A percentile compares a stretch with the other conserved stretches of the same genome.
phyloP scores from a whole-genome alignment of 2,329 filamentous ascomycete species.

The Clarireedia monteithiana region DNA sequence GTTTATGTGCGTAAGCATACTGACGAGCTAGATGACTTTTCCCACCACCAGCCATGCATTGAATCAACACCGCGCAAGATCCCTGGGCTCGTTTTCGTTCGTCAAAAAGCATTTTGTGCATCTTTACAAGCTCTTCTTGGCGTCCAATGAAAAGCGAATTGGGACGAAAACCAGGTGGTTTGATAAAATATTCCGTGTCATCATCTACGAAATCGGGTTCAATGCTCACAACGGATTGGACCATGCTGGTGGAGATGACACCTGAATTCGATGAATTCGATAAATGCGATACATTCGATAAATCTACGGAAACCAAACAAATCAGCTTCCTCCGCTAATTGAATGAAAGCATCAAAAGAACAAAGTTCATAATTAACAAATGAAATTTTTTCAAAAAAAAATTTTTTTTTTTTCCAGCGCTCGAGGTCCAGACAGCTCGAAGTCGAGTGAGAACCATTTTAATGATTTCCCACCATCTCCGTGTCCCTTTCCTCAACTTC shows the following conservation, averaged over 20 bases:
- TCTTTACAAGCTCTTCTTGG: constrained; percentile 45
- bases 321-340: constrained; percentile 25
- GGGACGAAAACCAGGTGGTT: constrained; percentile 50
- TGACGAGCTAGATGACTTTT: constrained; percentile 63
- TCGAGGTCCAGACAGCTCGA: not conserved
- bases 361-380: not conserved
- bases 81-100: constrained; percentile 46
- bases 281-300: constrained; percentile 10
- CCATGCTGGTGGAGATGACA: constrained; percentile 21
- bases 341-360: not conserved
- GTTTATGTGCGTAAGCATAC: constrained; percentile 54
- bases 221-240: constrained; percentile 19
- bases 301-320: constrained; percentile 25
- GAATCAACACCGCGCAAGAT: constrained; percentile 55
- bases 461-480: constrained; percentile 17
- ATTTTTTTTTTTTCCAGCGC: not conserved
- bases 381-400: not conserved
- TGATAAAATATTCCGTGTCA: constrained; percentile 31
- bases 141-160: constrained; percentile 58
- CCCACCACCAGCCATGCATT: constrained; percentile 57
- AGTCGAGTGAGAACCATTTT: not conserved
- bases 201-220: constrained; percentile 16
- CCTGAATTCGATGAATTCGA: constrained; percentile 12
- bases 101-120: constrained; percentile 54
- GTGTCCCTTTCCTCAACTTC: constrained; percentile 24